A percentile compares a stretch with the other conserved stretches of the same genome.
These are phyloP conservation scores for Cucurbitaria berberidis DNA, from an alignment of 2,329 filamentous ascomycete genomes.

Conservation along the genomic window DNA sequence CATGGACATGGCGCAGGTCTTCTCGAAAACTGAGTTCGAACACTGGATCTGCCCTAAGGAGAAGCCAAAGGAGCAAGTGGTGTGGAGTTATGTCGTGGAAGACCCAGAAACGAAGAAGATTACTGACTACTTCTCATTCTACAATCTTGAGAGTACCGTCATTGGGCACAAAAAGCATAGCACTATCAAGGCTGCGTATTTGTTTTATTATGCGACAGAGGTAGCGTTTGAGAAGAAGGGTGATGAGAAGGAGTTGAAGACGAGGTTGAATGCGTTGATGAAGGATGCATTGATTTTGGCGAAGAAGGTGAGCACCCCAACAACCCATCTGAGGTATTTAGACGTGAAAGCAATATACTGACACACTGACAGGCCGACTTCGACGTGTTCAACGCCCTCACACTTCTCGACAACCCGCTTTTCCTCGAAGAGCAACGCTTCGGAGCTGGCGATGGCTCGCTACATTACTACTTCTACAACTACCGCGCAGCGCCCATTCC, in stretches of 20 bases:
- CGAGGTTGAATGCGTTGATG: conserved; percentile 75
- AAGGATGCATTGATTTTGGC: conserved; percentile 83
- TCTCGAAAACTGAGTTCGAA: conserved; percentile 77
- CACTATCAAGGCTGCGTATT: conserved; percentile 85
- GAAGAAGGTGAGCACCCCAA: conserved; percentile 64
- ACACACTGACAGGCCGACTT: conserved; percentile 66
- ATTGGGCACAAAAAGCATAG: conserved; percentile 81
- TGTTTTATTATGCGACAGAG: conserved; percentile 96
- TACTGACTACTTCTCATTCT: conserved; percentile 97
- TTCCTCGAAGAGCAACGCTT: conserved; percentile 96
- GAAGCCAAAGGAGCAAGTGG: conserved; percentile 69
- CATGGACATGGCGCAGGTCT: conserved; percentile 84
- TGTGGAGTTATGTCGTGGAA: conserved; percentile 92
- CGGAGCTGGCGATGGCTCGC: conserved; percentile 88
- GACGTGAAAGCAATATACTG: not conserved
- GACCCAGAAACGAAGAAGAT: conserved; percentile 74
- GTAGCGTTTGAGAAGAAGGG: conserved; percentile 66
- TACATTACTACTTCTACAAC: conserved; percentile 98
- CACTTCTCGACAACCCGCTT: conserved; percentile 88
- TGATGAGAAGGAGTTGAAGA: conserved; percentile 69
- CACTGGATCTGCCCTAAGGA: conserved; percentile 84
- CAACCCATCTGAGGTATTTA: not conserved
- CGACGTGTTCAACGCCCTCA: conserved; percentile 96
- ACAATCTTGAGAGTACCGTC: conserved; percentile 89
- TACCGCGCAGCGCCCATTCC: conserved; percentile 86